Evolutionary conservation across 352 stramenopile genomes (phyloP), one percentile per base, ranked within the genome.

Genomic region (Pythium graminicola): DNA sequence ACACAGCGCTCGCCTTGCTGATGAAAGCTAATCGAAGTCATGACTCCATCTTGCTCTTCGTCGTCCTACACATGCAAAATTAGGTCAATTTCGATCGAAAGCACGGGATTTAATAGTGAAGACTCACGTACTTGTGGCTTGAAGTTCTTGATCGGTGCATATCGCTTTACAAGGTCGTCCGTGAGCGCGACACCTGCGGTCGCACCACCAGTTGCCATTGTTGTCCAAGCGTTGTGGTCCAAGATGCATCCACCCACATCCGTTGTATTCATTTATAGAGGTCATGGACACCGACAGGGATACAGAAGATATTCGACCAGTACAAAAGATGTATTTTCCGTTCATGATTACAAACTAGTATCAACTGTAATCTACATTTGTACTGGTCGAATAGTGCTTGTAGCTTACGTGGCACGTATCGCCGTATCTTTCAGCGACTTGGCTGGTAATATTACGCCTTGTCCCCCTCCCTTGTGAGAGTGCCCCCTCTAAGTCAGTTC

Each of bases 11-110:
- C 78, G 35, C 83, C 81, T 38, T 85, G 75, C 60, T 82, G 73
- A 42, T 94, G 83, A 54, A 94, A 94, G 53, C 76, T 80, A 39
- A 94, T 64, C 17, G 77, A 72, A 23, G 67, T 76, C 43, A 89
- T 69, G 16, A 67, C 17, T 4, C 73, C 67, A 46, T 86, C 79
- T 28, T 81, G 58, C 11, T 83, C 65, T 41, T 91, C 77, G 29
- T 91, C 81, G 28, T 85, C 78, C 60, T 76, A 36, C 16, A 33
- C 32, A 11, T 19, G 44, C 11, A 38, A 28, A 48, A 42, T 55
- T 62, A 20, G 27, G 13, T 50, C 40, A 50, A 13, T 40, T 32
- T 46, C 14, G 5, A 44, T 20, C 29, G 33, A 27, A 40, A 52
- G 11, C 9, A 19, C 2, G 6, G 50, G 9, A 20, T 11, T 13